Evolutionary conservation across 768 basidiomycete genomes (phyloP), one percentile per base, ranked within the genome.

Genomic region (Termitomyces sp.): DNA sequence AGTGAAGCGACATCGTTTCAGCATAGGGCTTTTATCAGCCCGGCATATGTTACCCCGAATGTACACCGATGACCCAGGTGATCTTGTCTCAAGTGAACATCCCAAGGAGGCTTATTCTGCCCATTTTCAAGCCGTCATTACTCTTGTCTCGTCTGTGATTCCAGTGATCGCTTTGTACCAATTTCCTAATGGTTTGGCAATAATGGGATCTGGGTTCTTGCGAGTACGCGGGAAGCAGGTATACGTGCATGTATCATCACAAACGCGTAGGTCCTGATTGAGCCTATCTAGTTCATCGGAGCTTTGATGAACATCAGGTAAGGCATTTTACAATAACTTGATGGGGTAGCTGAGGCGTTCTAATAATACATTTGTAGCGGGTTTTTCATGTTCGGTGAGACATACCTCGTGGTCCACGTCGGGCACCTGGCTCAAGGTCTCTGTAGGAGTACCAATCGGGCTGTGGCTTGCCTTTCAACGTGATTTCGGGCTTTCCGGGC

Each of bases 211-310:
- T 9, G 93, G 93, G 4, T 82, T 96, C 59, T 77, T 98, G 54
- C 80, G 95, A 38, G 88, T 94, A 0, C 75, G 83, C 30, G 94
- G 94, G 28, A 88, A 86, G 69, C 89, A 89, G 72, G 86, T 77
- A 54, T 12, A 68, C 63, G 2, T 18, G 57, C 14, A 45, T 14
- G 28, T 22, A 26, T n/a, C 54, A 35, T 61, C 58, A 40, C 42
- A 35, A 10, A 22, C 26, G 24, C 30, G 42, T 32, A 42, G 30
- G 52, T 35, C 35, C 30, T 45, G 44, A 50, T 0, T 12, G 12
- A 33, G 26, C 38, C 16, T 30, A 50, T 8, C 61, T 46, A 91
- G 80, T 78, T 84, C 60, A 77, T 80, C 0, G 90, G 90, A 5
- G 92, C 92, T 0, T 46, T 93, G 13, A 77, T 93, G 53, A 94